Evolutionary conservation across 2,329 filamentous ascomycete genomes (phyloP).

Genomic region (Nakataea oryzae): DNA sequence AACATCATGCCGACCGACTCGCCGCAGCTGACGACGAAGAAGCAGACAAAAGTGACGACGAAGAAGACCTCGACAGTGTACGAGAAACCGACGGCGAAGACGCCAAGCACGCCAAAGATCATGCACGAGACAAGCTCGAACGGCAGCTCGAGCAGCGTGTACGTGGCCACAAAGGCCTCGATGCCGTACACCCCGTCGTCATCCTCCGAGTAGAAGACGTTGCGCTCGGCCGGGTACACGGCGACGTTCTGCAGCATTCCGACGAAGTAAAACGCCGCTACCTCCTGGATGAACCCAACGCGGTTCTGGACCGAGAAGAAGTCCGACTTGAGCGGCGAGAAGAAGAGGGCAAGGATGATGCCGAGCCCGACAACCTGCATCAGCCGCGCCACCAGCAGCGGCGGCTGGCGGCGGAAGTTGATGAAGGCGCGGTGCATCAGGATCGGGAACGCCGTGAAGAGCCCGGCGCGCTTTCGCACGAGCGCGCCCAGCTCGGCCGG

Average conservation of each 20-base stretch:
- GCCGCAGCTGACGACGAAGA: constrained; percentile 64
- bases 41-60: constrained; percentile 56
- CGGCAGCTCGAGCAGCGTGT: constrained; percentile 59
- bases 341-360: constrained; percentile 56
- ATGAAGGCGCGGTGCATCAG: constrained; percentile 57
- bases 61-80: constrained; percentile 56
- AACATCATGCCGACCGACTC: constrained; percentile 72
- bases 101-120: constrained; percentile 53
- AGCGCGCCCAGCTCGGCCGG: constrained; percentile 65
- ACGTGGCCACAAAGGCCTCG: constrained; percentile 60
- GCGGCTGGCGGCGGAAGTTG: constrained; percentile 58
- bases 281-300: constrained; percentile 63
- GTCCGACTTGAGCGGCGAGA: constrained; percentile 58
- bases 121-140: constrained; percentile 59
- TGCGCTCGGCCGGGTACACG: constrained; percentile 60
- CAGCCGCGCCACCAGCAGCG: constrained; percentile 51
- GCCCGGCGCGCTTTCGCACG: constrained; percentile 50
- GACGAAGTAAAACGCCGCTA: constrained; percentile 62
- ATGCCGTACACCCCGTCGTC: constrained; percentile 63
- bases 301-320: constrained; percentile 63
- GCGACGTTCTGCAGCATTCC: constrained; percentile 75
- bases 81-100: constrained; percentile 55
- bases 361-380: constrained; percentile 58
- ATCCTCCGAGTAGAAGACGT: constrained; percentile 69
- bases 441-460: constrained; percentile 53